phyloP scores from a whole-genome alignment of 371 early-diverging fungal species.

The Actinomortierella wolfii region DNA sequence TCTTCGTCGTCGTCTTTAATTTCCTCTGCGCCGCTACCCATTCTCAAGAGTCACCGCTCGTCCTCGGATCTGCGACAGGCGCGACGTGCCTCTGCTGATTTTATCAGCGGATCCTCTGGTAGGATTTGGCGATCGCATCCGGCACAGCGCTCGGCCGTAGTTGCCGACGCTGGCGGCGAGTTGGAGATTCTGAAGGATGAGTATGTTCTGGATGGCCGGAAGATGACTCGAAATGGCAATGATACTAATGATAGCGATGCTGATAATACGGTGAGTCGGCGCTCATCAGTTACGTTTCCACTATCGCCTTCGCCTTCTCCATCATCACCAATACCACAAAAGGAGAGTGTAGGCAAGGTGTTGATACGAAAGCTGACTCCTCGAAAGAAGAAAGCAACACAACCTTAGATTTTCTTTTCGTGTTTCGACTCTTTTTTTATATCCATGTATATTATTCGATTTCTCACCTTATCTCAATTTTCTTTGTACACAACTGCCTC shows the following conservation, averaged over 20 bases:
- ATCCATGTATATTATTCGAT: background rate
- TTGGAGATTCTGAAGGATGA: no score
- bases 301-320: no score
- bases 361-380: slow-evolving; percentile 29
- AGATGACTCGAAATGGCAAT: no score
- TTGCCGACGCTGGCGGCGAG: no score
- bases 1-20: slow-evolving; percentile 21
- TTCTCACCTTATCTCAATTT: background rate
- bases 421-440: background rate
- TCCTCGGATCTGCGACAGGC: background rate
- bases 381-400: slow-evolving; percentile 21
- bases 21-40: slow-evolving; percentile 13
- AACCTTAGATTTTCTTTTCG: background rate
- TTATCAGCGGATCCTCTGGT: background rate
- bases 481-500: no score
- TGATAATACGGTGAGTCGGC: no score
- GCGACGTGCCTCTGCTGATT: background rate
- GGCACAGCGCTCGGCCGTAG: no score
- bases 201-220: no score
- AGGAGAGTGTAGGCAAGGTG: slow-evolving; percentile 10
- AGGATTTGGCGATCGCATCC: slow-evolving; percentile 1
- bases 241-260: no score
- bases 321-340: background rate
- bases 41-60: background rate
- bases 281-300: no score